Percentiles rank a stretch among this genome's conserved stretches.
phyloP scores from a whole-genome alignment of 2,329 filamentous ascomycete species.

The Exserohilum rostratum region DNA sequence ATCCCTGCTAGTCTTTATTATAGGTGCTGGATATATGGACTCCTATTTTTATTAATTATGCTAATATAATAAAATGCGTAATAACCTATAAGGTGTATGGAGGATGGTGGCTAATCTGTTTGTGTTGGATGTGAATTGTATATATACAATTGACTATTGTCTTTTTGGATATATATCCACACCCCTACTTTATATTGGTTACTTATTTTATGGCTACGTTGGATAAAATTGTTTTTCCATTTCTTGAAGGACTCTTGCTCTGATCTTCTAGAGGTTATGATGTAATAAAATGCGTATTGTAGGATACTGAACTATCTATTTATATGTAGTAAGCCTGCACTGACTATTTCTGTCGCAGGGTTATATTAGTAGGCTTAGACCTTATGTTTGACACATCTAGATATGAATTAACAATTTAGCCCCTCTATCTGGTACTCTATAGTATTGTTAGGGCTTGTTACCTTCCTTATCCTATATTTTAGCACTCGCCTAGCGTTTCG shows the following conservation, averaged over 20 bases:
- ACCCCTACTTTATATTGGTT: slow-evolving; percentile 16
- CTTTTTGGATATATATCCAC: slow-evolving; percentile 22
- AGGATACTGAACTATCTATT: slow-evolving; percentile 8
- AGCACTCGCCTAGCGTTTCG: background rate
- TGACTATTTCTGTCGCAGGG: slow-evolving; percentile 2
- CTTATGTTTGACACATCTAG: background rate
- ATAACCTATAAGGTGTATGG: slow-evolving; percentile 10
- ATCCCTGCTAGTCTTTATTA: slow-evolving; percentile 14
- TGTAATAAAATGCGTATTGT: background rate
- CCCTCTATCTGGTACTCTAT: slow-evolving; percentile 11
- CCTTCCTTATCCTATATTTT: slow-evolving; percentile 6
- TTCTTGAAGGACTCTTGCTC: slow-evolving; percentile 23
- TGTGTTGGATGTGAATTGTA: slow-evolving; percentile 18
- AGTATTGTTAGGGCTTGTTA: background rate
- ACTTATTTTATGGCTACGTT: slow-evolving; percentile 19
- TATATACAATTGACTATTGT: slow-evolving; percentile 19
- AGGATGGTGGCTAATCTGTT: slow-evolving; percentile 15
- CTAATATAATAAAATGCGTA: background rate
- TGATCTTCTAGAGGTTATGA: slow-evolving; percentile 21
- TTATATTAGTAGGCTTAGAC: slow-evolving; percentile 7
- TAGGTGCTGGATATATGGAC: slow-evolving; percentile 11
- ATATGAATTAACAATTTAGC: slow-evolving; percentile 6
- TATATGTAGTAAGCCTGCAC: slow-evolving; percentile 11
- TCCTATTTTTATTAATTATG: slow-evolving; percentile 3
- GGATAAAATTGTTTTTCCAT: slow-evolving; percentile 20